A percentile compares a stretch with the other conserved stretches of the same genome.
These are phyloP conservation scores for Apophysomyces trapeziformis DNA, from an alignment of 371 early-diverging fungal genomes.

Conservation along the genomic window DNA sequence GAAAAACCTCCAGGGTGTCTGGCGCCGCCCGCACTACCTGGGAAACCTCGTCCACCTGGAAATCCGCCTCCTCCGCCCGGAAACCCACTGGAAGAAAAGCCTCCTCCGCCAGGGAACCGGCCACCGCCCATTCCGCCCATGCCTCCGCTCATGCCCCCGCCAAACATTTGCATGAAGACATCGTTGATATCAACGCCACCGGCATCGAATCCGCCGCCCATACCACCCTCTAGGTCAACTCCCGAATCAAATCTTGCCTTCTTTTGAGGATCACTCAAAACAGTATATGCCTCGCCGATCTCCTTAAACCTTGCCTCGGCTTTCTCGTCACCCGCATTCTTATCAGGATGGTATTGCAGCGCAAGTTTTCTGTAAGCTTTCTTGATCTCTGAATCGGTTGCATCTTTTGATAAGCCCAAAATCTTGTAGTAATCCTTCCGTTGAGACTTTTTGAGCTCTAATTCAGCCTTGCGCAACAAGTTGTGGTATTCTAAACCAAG, in stretches of 20 bases:
- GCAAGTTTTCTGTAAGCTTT: conserved; percentile 91
- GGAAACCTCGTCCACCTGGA: conserved; percentile 36
- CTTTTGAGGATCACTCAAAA: conserved; percentile 83
- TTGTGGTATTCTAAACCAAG: conserved; percentile 57
- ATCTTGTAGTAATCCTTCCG: conserved; percentile 94
- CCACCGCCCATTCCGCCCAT: conserved; percentile 46
- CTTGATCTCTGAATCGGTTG: conserved; percentile 86
- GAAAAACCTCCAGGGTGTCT: conserved; percentile 43
- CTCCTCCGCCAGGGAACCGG: conserved; percentile 35
- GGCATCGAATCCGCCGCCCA: conserved; percentile 54
- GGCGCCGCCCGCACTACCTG: conserved; percentile 44
- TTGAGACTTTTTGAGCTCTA: conserved; percentile 75
- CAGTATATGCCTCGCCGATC: conserved; percentile 77
- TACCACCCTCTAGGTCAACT: conserved; percentile 76
- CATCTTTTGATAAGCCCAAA: conserved; percentile 82
- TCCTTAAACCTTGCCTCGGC: conserved; percentile 87
- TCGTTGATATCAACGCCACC: conserved; percentile 65
- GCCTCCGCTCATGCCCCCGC: conserved; percentile 44
- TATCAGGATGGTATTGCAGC: conserved; percentile 85
- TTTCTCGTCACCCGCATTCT: conserved; percentile 68
- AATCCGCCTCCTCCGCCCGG: conserved; percentile 33
- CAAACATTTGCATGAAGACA: conserved; percentile 71
- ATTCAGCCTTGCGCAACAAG: conserved; percentile 70
- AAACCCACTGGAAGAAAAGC: conserved; percentile 31
- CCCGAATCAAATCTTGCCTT: conserved; percentile 80